Percentiles rank a stretch among this genome's conserved stretches.
phyloP scores from a whole-genome alignment of 345 rosid genomes.

The Laguncularia racemosa region DNA sequence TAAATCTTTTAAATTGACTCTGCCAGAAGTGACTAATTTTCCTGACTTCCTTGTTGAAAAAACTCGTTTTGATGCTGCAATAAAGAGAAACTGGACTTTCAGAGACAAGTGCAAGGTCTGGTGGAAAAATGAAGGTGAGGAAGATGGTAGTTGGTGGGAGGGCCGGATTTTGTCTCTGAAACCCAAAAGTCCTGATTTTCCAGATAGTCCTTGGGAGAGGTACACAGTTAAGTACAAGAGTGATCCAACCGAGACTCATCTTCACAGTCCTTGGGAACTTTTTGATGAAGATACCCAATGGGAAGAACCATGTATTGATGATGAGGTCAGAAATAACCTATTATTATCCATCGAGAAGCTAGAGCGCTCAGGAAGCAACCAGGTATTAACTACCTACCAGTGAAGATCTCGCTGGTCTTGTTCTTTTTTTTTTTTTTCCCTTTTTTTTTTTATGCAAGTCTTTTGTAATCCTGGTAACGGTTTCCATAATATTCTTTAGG shows the following conservation, averaged over 20 bases:
- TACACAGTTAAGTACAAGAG: constrained; percentile 66
- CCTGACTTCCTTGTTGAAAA: constrained; percentile 96
- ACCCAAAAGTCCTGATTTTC: constrained; percentile 67
- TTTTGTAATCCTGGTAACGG: constrained; percentile 1
- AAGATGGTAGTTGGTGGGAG: constrained; percentile 94
- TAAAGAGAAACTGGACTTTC: constrained; percentile 71
- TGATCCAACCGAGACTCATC: constrained; percentile 65
- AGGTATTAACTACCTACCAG: constrained; percentile 31
- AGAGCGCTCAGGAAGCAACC: constrained; percentile 47
- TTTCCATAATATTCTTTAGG: constrained; percentile 43
- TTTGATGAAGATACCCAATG: constrained; percentile 62
- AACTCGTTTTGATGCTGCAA: constrained; percentile 80
- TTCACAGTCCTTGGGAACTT: constrained; percentile 99
- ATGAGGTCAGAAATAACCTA: constrained; percentile 38
- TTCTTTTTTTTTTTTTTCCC: neutral
- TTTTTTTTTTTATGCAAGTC: neutral
- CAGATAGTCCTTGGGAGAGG: constrained; percentile 97
- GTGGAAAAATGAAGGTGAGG: constrained; percentile 89
- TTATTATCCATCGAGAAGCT: constrained; percentile 48
- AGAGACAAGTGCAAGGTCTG: constrained; percentile 94
- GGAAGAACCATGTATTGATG: constrained; percentile 72
- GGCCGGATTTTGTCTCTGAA: constrained; percentile 70
- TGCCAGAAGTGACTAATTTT: constrained; percentile 78
- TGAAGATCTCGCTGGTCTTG: neutral
- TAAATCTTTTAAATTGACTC: constrained; percentile 54